Base-by-base conservation (phyloP, 257 asterid species). In the Ilex asprella region DNA sequence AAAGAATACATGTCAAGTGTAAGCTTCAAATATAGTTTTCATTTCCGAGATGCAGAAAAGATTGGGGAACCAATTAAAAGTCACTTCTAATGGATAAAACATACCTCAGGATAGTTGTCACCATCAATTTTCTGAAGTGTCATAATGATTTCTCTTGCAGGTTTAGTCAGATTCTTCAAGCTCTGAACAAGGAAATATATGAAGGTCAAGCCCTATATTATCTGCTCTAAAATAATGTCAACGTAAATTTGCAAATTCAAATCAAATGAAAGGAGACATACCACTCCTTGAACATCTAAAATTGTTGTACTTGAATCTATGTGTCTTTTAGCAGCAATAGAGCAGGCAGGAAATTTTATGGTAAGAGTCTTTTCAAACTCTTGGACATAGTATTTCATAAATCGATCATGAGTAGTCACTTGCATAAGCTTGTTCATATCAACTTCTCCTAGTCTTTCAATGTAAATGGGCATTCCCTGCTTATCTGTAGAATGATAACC, bases 201-300 rank as follows among this genome's bases (percentile, higher is more conserved):
- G n/a, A 9, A 50, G 21, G 6, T 41, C 7, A 41, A 41, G 12
- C 27, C 27, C 27, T 21, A 21, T 21, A 21, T 21, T 1, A 21
- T 21, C 27, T 21, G 27, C 27, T 21, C 27, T 21, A 21, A 21
- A 21, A 21, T 21, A 21, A 21, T 21, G 27, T 21, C 27, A 21
- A 21, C 27, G 27, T 21, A 21, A 21, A 21, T 21, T 21, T 21
- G 27, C 27, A 21, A 21, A 21, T 21, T 21, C 27, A 21, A 21
- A 21, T 21, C 27, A 21, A 21, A 21, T 21, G 27, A 21, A 21
- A 21, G 27, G 27, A 21, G 50, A 30, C 55, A 57, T 76, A 84
- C 92, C 78, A 84, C 81, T 69, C 88, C 88, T 64, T 75, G 81
- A n/a, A 82, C 92, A 54, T 84, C 92, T 27, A 84, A 75, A 74